Base-by-base conservation (phyloP, 345 rosid genomes). In the Linum tenue region DNA sequence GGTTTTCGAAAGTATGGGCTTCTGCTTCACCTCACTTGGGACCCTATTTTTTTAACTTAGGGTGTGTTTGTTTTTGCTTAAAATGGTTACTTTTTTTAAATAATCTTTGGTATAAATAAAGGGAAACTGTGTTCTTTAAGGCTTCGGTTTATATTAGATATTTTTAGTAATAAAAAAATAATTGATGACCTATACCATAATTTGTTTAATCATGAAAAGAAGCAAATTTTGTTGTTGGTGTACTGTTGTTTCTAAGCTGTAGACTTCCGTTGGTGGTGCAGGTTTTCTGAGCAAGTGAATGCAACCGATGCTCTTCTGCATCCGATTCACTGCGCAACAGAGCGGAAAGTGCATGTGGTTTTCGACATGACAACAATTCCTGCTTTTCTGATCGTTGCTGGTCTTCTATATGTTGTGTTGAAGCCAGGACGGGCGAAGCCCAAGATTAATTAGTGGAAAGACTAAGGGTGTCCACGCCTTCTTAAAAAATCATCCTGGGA, bases 381-480 rank as follows among this genome's bases (percentile, higher is more conserved):
- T 3, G 97, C 97, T 14, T 81, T 94, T 72, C n/a, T 88, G 55
- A 53, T 80, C 63, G 96, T 90, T 67, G 38, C 72, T 2, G 86
- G 77, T 16, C 71, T 87, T 73, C 82, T 91, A 17, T 87, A 76
- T 76, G 2, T 84, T 22, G 81, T 84, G 69, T 76, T 94, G 48
- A 94, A 79, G 81, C 97, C 99, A 14, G 81, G 88, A 68, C 84
- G 86, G 64, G 74, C 88, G 3, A 94, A 94, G 80, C 99, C 99
- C 16, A 94, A 94, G 69, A 91, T 94, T 75, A 94, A 94, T 76
- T 94, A 74, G 85, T 22, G 31, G 31, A 22, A 22, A 22, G 31
- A 22, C 31, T 22, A 22, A 22, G 31, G 31, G 31, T 22, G 31
- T 22, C 31, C 31, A 22, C 31, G 31, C 31, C 31, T 1, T 22